Percentiles rank a stretch among this genome's conserved stretches.
Conservation (phyloP, 148 eudicot genomes). For the Camellia granthamiana region DNA sequence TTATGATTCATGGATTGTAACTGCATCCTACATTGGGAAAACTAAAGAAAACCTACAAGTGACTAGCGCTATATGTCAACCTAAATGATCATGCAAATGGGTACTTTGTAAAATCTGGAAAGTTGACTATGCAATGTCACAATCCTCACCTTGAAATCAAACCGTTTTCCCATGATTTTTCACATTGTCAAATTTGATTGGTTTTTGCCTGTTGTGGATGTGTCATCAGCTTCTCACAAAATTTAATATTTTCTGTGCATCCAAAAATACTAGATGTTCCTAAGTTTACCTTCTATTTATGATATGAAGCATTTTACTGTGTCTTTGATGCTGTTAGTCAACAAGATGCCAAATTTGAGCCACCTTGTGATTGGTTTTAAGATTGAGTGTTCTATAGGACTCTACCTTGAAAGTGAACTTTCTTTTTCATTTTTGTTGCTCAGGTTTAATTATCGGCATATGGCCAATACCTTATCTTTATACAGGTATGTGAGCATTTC, state of each 20-base stretch:
- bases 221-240: not conserved
- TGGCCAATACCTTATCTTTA: slow-evolving; percentile 93
- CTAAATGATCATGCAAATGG: not conserved
- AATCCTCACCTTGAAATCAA: not conserved
- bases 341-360: not conserved
- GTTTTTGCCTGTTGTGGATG: not conserved
- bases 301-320: not conserved
- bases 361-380: slow-evolving; percentile 7
- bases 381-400: not conserved
- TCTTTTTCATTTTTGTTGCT: slow-evolving; percentile 17
- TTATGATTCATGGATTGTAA: not conserved
- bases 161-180: not conserved
- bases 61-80: not conserved
- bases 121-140: not conserved
- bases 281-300: not conserved
- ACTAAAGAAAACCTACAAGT: not conserved
- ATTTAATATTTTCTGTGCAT: not conserved
- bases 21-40: not conserved
- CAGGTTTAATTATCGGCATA: slow-evolving; percentile 98
- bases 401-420: not conserved
- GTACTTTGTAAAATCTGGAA: not conserved
- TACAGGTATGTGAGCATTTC: slow-evolving; percentile 54
- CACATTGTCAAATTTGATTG: not conserved
- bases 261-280: not conserved
- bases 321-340: not conserved